Evolutionary conservation across 1,284 basidiomycete species (phyloP).

Genomic region (Malassezia japonica): DNA sequence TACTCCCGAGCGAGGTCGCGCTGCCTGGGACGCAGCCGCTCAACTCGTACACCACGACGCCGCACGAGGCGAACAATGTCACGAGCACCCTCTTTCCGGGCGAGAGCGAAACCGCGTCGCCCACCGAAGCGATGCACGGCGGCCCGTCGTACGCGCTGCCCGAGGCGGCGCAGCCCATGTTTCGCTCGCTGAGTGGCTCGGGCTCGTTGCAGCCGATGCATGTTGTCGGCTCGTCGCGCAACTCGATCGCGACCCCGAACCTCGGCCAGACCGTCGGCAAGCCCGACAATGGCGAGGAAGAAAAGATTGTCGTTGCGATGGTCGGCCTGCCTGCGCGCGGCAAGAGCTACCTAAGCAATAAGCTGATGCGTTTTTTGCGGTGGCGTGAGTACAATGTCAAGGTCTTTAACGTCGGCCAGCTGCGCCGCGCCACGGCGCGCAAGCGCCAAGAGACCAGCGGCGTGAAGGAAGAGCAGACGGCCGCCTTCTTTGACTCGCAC

Average conservation of each 20-base stretch:
- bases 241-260: slow-evolving; percentile 19
- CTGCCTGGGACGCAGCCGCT: not conserved
- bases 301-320: slow-evolving; percentile 97
- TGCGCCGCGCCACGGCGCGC: slow-evolving; percentile 74
- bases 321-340: slow-evolving; percentile 53
- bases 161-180: not conserved
- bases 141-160: slow-evolving; percentile 5
- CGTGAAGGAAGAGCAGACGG: slow-evolving; percentile 77
- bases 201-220: not conserved
- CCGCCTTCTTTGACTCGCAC: slow-evolving; percentile 79
- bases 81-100: slow-evolving; percentile 11
- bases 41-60: not conserved
- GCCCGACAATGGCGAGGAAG: slow-evolving; percentile 92
- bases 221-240: slow-evolving; percentile 6
- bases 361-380: slow-evolving; percentile 45
- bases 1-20: not conserved
- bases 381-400: slow-evolving; percentile 99
- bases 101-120: not conserved
- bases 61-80: slow-evolving; percentile 3
- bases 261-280: slow-evolving; percentile 62
- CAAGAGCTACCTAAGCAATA: slow-evolving; percentile 47
- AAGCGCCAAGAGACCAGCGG: slow-evolving; percentile 61
- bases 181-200: not conserved
- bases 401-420: slow-evolving; percentile 96
- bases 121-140: not conserved